A percentile compares a stretch with the other conserved stretches of the same genome.
phyloP scores from a whole-genome alignment of 2,329 filamentous ascomycete species.

The Colletotrichum sp. region DNA sequence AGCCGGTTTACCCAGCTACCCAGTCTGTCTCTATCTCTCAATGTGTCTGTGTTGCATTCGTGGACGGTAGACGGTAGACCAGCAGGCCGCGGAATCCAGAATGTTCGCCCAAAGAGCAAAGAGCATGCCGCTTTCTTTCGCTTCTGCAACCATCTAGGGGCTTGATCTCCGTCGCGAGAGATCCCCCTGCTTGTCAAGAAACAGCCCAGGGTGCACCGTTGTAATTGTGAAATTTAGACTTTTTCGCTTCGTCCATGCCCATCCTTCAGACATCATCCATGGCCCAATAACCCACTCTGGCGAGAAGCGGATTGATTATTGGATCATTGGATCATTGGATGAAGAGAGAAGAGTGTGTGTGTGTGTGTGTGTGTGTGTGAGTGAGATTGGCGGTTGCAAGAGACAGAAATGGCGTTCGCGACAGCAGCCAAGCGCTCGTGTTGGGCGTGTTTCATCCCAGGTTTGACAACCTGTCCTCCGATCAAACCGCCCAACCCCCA shows the following conservation, averaged over 20 bases:
- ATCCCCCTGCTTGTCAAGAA: constrained; percentile 4
- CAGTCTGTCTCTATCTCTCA: not conserved
- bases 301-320: not conserved
- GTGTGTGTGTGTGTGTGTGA: not conserved
- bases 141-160: not conserved
- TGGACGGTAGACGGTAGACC: not conserved
- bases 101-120: not conserved
- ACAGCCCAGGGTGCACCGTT: constrained; percentile 3
- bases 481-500: constrained; percentile 1
- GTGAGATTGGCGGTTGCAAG: not conserved
- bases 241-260: constrained; percentile 5
- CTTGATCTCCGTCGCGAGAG: not conserved
- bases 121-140: not conserved
- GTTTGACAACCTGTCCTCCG: constrained; percentile 17
- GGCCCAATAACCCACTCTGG: not conserved
- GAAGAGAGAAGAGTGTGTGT: not conserved
- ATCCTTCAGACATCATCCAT: not conserved
- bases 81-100: not conserved
- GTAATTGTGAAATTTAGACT: constrained; percentile 11
- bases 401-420: not conserved
- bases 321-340: not conserved
- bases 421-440: not conserved
- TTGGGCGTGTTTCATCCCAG: constrained; percentile 19
- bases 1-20: not conserved
- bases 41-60: not conserved